Base-by-base conservation (phyloP, 768 basidiomycete species). In the Clathrus columnatus region DNA sequence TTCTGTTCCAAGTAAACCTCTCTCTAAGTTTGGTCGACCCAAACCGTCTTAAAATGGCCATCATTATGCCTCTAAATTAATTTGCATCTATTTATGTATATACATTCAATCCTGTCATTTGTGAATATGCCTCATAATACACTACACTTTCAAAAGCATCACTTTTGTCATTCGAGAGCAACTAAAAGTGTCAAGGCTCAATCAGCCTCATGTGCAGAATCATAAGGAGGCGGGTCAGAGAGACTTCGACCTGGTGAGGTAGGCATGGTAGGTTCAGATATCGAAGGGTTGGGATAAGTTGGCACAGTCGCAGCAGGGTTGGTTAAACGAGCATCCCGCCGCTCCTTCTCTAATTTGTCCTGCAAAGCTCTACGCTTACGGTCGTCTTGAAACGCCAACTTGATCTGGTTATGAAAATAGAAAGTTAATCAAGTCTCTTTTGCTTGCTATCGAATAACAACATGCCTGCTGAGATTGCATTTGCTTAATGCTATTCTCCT, bases 321-420 rank as follows among this genome's bases (percentile, higher is more conserved):
- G 43, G 62, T 67, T 36, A 66, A 70, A 47, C 73, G 71, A 43
- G 75, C 76, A 53, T 63, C 71, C 44, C 80, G 70, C 49, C 65
- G 69, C 57, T 79, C 71, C 63, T 69, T 77, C 59, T 91, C 87
- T 60, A 80, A 73, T 61, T 84, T 72, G 57, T 88, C 81, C 7
- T 67, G 68, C 57, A 77, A 51, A 61, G 69, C 65, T 62, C 82
- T 84, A 1, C 71, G 68, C 63, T 74, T 83, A 50, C 90, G 77
- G 64, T 92, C 90, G 47, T 92, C 90, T 62, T 89, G 74, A 64
- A 80, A 91, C 1, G 84, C 84, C 49, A 89, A 68, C 65, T 82
- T 87, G n/a, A 86, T 82, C 89, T 91, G 59, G 1, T n/a, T n/a
- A 53, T 41, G n/a, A 49, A 20, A 18, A 46, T 50, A 51, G 46